These are phyloP conservation scores for Cordyceps farinosa DNA, from an alignment of 2,329 filamentous ascomycete species.

Conservation along the genomic window DNA sequence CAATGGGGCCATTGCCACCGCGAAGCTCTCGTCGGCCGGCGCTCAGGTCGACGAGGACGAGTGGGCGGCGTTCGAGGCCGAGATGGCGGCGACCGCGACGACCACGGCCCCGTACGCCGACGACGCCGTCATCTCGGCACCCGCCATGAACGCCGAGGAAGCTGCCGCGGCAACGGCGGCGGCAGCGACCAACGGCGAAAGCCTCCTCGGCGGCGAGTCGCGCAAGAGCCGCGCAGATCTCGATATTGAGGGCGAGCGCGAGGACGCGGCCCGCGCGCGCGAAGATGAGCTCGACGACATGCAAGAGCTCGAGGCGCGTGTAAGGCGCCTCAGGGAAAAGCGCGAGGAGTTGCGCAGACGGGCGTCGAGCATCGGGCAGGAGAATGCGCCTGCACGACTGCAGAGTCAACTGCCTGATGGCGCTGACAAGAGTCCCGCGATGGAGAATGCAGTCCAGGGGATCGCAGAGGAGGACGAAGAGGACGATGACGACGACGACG, in stretches of 20 bases:
- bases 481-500: constrained; percentile 42
- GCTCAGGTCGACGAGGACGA: constrained; percentile 63
- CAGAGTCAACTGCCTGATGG: constrained; percentile 1
- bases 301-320: constrained; percentile 71
- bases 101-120: constrained; percentile 34
- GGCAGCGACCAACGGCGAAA: constrained; percentile 39
- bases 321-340: constrained; percentile 65
- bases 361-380: constrained; percentile 29
- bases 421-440: constrained; percentile 18
- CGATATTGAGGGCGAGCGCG: constrained; percentile 62
- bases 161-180: constrained; percentile 43
- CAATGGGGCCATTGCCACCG: neutral
- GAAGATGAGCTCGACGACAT: constrained; percentile 81
- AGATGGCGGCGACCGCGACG: constrained; percentile 57
- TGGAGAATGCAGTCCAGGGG: constrained; percentile 26
- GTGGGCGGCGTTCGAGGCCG: constrained; percentile 84
- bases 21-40: constrained; percentile 19
- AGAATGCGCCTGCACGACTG: constrained; percentile 19
- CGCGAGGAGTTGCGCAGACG: constrained; percentile 59
- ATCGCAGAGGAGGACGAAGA: constrained; percentile 36
- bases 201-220: constrained; percentile 36
- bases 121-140: constrained; percentile 64
- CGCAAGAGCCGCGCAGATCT: constrained; percentile 54
- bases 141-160: constrained; percentile 63
- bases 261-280: constrained; percentile 69